Evolutionary conservation across 345 rosid genomes (phyloP), one percentile per base, ranked within the genome.

Genomic region (Syzygium grande): DNA sequence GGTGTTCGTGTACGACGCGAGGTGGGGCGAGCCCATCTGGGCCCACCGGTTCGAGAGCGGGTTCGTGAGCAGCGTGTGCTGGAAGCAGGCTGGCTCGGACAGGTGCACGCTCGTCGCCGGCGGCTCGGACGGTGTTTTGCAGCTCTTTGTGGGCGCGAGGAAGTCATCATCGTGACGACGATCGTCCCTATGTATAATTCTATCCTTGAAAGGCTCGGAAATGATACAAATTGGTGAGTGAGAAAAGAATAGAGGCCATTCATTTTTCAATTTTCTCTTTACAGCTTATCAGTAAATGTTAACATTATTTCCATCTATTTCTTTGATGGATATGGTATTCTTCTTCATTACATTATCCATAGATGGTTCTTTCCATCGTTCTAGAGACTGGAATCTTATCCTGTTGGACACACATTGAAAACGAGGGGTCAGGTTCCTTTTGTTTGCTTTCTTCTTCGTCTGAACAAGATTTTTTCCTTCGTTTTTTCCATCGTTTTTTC

Each of bases 1-100:
- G 87, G 97, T 96, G 84, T 93, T 93, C 84, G 96, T 96, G 77
- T 97, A 96, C 4, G 99, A 97, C 51, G 94, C 84, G 89, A 91
- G 96, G 87, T 97, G 98, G 98, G 95, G 89, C 9, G 93, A 95
- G 80, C 98, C 98, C 85, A 89, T 97, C 52, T 97, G 98, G 98
- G 92, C 90, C 85, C 92, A 88, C 49, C 93, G 92, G 86, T 93
- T 93, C 84, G 91, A 86, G 10, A 34, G 83, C 11, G 92, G 93
- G 89, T 94, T 96, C 53, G 95, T 96, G 21, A 97, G 95, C 80
- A 93, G 99, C 84, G 98, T 97, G 87, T 94, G 96, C 87, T 96
- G 96, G 98, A 94, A 94, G 88, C 98, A 94, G 93, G 93, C 86
- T 19, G 92, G 78, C 7, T 96, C 91, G n/a, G 97, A 96, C 5